Percentiles rank a stretch among this genome's conserved stretches.
Conservation (phyloP, 1,284 basidiomycete genomes). For the Kalmanozyma brasiliensis region DNA sequence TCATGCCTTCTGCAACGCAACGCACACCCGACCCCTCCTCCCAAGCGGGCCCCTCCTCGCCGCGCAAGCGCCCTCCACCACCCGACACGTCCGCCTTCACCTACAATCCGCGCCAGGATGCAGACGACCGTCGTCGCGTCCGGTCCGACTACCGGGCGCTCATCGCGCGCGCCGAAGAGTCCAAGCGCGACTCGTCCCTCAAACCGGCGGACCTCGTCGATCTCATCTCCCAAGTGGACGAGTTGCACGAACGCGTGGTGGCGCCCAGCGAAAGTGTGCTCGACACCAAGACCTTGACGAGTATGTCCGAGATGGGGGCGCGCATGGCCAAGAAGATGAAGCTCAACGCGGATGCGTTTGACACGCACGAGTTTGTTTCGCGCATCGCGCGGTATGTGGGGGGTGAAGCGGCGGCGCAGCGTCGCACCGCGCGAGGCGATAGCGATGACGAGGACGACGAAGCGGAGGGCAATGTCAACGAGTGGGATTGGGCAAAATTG, state of each 20-base stretch:
- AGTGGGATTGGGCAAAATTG: slow-evolving; percentile 61
- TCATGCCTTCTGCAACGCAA: slow-evolving; percentile 4
- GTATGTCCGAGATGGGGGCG: slow-evolving; percentile 59
- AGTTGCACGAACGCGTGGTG: slow-evolving; percentile 32
- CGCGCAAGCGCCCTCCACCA: slow-evolving; percentile 18
- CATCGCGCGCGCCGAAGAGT: slow-evolving; percentile 48
- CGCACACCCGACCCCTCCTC: slow-evolving; percentile 15
- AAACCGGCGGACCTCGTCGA: slow-evolving; percentile 26
- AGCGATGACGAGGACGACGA: slow-evolving; percentile 33
- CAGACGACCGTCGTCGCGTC: slow-evolving; percentile 45
- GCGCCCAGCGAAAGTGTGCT: slow-evolving; percentile 43
- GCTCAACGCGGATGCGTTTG: slow-evolving; percentile 57
- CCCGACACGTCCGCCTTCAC: slow-evolving; percentile 12
- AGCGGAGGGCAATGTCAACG: slow-evolving; percentile 7
- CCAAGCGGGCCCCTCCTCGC: slow-evolving; percentile 24
- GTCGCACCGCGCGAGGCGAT: slow-evolving; percentile 1
- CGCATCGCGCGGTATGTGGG: slow-evolving; percentile 51
- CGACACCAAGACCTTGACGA: slow-evolving; percentile 58
- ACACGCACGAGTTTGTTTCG: slow-evolving; percentile 59
- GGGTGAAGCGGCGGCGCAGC: slow-evolving; percentile 30
- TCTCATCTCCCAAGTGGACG: slow-evolving; percentile 22
- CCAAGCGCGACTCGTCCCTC: slow-evolving; percentile 28
- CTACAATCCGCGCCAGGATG: slow-evolving; percentile 54
- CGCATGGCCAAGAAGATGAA: slow-evolving; percentile 62
- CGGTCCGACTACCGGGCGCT: slow-evolving; percentile 54